Percentiles rank a stretch among this genome's conserved stretches.
Evolutionary conservation across 176 grass and related monocot species (phyloP).

Genomic region (Bonia amplexicaulis): DNA sequence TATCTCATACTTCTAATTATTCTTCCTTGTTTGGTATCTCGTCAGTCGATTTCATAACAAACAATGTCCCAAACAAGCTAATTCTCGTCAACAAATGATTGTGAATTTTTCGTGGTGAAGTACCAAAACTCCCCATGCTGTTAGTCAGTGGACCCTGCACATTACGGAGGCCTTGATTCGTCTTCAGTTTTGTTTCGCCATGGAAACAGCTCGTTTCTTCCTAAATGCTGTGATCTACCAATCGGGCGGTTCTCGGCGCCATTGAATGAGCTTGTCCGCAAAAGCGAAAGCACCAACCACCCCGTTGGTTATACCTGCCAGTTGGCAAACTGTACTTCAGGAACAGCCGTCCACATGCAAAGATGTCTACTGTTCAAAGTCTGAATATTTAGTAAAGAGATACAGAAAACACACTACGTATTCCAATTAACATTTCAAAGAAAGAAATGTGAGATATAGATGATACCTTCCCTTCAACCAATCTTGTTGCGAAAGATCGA

Average conservation of each 20-base stretch:
- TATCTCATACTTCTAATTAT: too few species aligned
- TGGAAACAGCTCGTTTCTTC: slow-evolving; percentile 20
- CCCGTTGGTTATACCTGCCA: slow-evolving; percentile 21
- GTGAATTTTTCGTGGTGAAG: not conserved
- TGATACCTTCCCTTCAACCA: not conserved
- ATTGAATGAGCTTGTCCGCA: slow-evolving; percentile 43
- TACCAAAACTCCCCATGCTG: not conserved
- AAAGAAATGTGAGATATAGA: not conserved
- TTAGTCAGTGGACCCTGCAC: not conserved
- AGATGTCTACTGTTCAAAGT: not conserved
- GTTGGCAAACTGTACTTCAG: slow-evolving; percentile 19
- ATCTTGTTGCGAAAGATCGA: not conserved
- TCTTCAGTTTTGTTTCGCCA: slow-evolving; percentile 28
- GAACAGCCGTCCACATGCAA: slow-evolving; percentile 20
- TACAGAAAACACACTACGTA: too few species aligned
- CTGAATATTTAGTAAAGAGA: too few species aligned
- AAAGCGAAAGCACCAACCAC: slow-evolving; percentile 27
- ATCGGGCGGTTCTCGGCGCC: slow-evolving; percentile 7
- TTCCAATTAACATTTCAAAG: not conserved
- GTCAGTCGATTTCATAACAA: too few species aligned
- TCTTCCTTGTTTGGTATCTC: too few species aligned
- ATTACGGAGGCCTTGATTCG: not conserved
- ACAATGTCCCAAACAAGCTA: too few species aligned
- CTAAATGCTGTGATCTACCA: slow-evolving; percentile 21
- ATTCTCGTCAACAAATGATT: not conserved